Evolutionary conservation across 2,329 filamentous ascomycete species (phyloP).

Genomic region (Pseudogymnoascus sp.): DNA sequence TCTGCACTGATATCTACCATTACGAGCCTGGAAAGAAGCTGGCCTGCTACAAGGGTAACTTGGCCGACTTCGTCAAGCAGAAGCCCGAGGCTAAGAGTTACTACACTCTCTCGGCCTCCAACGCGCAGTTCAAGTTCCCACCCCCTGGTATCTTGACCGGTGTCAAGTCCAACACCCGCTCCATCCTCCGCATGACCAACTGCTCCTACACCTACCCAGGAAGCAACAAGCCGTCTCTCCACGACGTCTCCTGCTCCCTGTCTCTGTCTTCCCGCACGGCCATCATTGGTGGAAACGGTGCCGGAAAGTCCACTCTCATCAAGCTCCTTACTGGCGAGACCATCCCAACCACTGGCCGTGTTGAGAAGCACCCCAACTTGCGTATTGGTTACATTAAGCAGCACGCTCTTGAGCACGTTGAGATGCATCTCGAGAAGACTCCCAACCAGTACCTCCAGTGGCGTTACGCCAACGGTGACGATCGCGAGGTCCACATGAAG

Average conservation of each 20-base stretch:
- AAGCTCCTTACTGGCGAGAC: conserved; percentile 92
- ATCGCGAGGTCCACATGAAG: conserved; percentile 95
- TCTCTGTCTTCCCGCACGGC: conserved; percentile 86
- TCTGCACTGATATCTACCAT: conserved; percentile 98
- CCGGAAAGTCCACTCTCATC: conserved; percentile 95
- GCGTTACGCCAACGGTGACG: conserved; percentile 95
- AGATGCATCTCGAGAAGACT: conserved; percentile 99
- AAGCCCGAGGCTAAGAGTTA: conserved; percentile 96
- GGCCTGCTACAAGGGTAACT: conserved; percentile 73
- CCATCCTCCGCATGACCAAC: conserved; percentile 91
- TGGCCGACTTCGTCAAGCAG: conserved; percentile 75
- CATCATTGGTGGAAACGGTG: conserved; percentile 95
- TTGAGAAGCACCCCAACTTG: conserved; percentile 97
- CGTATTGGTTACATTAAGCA: conserved; percentile 99
- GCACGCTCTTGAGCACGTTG: conserved; percentile 96
- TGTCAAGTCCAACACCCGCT: conserved; percentile 89
- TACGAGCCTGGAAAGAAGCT: conserved; percentile 96
- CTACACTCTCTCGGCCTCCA: conserved; percentile 84
- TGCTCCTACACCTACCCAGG: conserved; percentile 92
- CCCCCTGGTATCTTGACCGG: conserved; percentile 88
- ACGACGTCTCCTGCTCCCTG: conserved; percentile 80
- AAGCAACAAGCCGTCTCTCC: conserved; percentile 75
- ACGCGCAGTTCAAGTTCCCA: conserved; percentile 96
- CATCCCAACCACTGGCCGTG: conserved; percentile 73
- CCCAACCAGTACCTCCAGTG: conserved; percentile 98